Conservation (phyloP, 2,329 filamentous ascomycete genomes). For the Pseudogymnoascus sp. region DNA sequence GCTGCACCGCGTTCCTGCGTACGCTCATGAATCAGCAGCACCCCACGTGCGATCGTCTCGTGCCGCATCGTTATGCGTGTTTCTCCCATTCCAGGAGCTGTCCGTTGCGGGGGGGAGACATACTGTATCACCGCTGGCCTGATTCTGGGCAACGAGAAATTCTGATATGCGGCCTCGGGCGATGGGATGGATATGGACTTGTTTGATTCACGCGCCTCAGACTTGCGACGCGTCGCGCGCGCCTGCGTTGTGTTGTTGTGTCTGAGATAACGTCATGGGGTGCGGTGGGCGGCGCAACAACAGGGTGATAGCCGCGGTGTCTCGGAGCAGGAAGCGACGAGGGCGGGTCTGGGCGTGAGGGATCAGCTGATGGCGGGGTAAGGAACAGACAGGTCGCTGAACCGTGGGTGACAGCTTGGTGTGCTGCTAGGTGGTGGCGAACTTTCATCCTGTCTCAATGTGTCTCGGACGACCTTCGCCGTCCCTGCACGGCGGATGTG, state of each 20-base stretch:
- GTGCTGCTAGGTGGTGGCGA: not conserved
- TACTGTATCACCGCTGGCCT: not conserved
- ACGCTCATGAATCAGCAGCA: not conserved
- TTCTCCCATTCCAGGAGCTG: not conserved
- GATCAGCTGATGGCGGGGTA: constrained; percentile 1
- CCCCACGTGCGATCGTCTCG: constrained; percentile 3
- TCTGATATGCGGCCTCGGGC: constrained; percentile 1
- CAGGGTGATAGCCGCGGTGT: constrained; percentile 2
- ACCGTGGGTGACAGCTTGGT: not conserved
- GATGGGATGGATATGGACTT: not conserved
- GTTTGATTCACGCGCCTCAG: not conserved
- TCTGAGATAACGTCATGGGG: not conserved
- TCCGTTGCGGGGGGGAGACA: not conserved
- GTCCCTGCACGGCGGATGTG: constrained; percentile 5
- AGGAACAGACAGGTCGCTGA: not conserved
- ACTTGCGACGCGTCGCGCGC: not conserved
- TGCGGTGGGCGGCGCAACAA: not conserved
- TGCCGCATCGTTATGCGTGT: constrained; percentile 1
- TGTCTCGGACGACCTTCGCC: not conserved
- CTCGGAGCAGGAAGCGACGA: not conserved
- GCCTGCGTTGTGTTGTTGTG: not conserved
- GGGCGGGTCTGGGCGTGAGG: not conserved
- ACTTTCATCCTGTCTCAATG: not conserved
- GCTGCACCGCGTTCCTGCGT: not conserved
- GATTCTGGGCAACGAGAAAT: not conserved